These are phyloP conservation scores for Magnaporthiopsis rhizophila DNA, from an alignment of 2,329 filamentous ascomycete species.

Conservation along the genomic window DNA sequence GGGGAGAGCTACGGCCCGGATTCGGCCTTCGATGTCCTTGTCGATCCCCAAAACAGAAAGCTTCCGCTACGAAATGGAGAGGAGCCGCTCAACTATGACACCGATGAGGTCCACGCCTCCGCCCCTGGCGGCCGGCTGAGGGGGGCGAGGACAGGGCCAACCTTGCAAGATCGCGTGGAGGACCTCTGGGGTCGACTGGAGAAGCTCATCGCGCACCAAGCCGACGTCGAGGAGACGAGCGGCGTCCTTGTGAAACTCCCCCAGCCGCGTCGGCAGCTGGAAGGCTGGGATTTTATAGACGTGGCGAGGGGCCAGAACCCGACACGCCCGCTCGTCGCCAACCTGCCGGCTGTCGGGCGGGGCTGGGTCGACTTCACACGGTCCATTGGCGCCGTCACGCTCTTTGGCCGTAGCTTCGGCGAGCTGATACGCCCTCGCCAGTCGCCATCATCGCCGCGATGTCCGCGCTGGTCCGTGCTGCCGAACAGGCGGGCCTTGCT, in stretches of 20 bases:
- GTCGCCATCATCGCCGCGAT: background rate
- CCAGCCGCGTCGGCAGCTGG: conserved; percentile 16
- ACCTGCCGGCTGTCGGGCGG: conserved; percentile 8
- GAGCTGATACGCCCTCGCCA: conserved; percentile 11
- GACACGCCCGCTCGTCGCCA: conserved; percentile 14
- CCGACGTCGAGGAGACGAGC: conserved; percentile 7
- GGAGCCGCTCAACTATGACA: background rate
- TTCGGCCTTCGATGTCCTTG: background rate
- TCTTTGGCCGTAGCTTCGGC: conserved; percentile 17
- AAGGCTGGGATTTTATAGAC: conserved; percentile 23
- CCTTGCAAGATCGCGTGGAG: conserved; percentile 12
- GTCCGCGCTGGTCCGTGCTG: background rate
- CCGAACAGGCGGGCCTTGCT: background rate
- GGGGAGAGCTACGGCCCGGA: background rate
- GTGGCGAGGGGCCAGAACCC: conserved; percentile 13
- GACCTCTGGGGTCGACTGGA: conserved; percentile 15
- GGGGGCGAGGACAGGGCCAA: background rate
- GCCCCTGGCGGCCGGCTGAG: background rate
- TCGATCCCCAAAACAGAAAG: background rate
- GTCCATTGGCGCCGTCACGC: conserved; percentile 14
- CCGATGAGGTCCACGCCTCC: background rate
- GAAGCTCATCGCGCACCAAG: conserved; percentile 19
- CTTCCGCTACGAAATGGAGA: background rate
- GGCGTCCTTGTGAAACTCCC: conserved; percentile 9
- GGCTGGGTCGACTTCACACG: conserved; percentile 18